Conservation (phyloP, 202 grass and related monocot species). For the Dendrocalamus latiflorus region DNA sequence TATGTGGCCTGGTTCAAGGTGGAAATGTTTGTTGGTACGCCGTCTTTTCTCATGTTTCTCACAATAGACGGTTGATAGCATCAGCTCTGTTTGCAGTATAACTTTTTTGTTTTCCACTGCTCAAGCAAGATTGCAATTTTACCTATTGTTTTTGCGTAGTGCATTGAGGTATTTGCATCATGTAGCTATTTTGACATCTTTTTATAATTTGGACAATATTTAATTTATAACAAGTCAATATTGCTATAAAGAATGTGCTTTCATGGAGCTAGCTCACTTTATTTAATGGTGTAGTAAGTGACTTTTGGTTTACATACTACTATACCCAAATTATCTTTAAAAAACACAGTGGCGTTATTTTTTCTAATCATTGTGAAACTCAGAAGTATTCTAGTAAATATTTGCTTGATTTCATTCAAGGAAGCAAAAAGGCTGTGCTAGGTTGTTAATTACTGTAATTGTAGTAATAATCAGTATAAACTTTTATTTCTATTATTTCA, state of each 20-base stretch:
- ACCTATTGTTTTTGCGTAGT: not conserved
- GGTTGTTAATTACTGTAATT: not conserved
- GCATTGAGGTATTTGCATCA: not conserved
- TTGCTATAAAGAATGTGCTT: no score
- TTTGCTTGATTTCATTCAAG: not conserved
- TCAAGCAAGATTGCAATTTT: not conserved
- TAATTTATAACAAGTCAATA: not conserved
- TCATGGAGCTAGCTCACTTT: no score
- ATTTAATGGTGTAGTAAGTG: not conserved
- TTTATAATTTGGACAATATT: not conserved
- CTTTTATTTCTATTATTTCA: not conserved
- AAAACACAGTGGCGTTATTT: not conserved
- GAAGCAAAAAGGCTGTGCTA: not conserved
- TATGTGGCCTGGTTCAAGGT: no score
- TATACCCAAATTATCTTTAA: not conserved
- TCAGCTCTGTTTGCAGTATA: not conserved
- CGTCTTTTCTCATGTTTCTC: not conserved
- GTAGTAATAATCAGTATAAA: not conserved
- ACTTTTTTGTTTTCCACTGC: not conserved
- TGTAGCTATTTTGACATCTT: not conserved
- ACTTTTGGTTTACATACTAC: not conserved
- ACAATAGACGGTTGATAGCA: not conserved
- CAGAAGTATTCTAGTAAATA: not conserved
- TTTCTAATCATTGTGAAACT: not conserved
- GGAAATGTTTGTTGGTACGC: slow-evolving; percentile 82